Conservation (phyloP, 768 basidiomycete species). For the Sarcodon sp. region DNA sequence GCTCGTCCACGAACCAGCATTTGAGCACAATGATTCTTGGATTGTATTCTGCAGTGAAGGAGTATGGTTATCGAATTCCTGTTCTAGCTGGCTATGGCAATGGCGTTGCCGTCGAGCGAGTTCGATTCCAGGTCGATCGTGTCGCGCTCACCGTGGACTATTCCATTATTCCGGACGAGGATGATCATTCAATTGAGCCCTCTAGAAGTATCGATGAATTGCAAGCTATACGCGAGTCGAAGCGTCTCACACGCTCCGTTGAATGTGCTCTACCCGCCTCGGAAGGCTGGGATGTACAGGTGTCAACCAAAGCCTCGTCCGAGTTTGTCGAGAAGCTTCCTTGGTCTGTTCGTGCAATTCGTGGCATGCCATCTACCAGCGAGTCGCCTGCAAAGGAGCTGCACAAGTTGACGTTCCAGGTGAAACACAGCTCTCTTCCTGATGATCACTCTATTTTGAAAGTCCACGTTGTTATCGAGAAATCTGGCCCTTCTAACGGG, state of each 20-base stretch:
- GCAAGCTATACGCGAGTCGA: conserved; percentile 48
- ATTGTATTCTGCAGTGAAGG: conserved; percentile 67
- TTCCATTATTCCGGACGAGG: conserved; percentile 67
- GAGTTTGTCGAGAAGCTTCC: conserved; percentile 60
- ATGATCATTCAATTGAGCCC: conserved; percentile 24
- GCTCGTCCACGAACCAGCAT: conserved; percentile 58
- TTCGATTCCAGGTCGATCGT: conserved; percentile 71
- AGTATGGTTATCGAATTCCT: conserved; percentile 65
- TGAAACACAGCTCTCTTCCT: conserved; percentile 60
- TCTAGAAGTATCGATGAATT: conserved; percentile 51
- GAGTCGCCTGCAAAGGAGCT: conserved; percentile 17
- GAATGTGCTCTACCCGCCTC: conserved; percentile 69
- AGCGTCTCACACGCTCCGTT: conserved; percentile 60
- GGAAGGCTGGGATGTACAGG: conserved; percentile 81
- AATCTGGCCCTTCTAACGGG: conserved; percentile 62
- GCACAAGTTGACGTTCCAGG: conserved; percentile 41
- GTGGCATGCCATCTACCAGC: conserved; percentile 23
- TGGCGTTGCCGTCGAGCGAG: conserved; percentile 68
- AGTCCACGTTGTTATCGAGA: conserved; percentile 69
- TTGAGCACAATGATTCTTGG: conserved; percentile 78
- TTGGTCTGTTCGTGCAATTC: conserved; percentile 54
- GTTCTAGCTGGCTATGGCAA: conserved; percentile 68
- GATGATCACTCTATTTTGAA: conserved; percentile 73
- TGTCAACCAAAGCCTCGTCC: conserved; percentile 63
- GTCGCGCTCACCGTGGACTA: conserved; percentile 79